Evolutionary conservation across 495 filamentous ascomycete species (phyloP).

Genomic region (Aspergillus kassunensis): DNA sequence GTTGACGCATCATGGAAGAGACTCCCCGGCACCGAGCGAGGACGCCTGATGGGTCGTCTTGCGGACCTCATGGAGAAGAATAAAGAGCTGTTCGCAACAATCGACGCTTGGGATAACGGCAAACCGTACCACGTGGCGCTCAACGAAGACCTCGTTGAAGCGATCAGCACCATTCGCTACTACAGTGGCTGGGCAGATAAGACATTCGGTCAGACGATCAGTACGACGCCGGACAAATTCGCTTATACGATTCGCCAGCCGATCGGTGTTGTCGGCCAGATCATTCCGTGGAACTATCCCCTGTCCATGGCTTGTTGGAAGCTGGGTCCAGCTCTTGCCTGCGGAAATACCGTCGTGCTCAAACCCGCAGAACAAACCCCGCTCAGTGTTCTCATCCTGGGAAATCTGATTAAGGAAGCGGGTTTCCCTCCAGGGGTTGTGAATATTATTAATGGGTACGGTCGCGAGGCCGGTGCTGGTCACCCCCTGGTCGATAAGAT

Average conservation of each 20-base stretch:
- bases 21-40: conserved; percentile 69
- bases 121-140: conserved; percentile 75
- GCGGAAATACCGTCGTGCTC: conserved; percentile 81
- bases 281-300: conserved; percentile 93
- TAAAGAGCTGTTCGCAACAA: conserved; percentile 72
- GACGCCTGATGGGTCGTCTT: conserved; percentile 68
- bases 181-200: conserved; percentile 93
- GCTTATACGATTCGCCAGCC: conserved; percentile 88
- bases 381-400: conserved; percentile 74
- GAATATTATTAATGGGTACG: conserved; percentile 83
- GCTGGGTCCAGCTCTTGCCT: conserved; percentile 79
- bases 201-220: conserved; percentile 83
- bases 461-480: conserved; percentile 67
- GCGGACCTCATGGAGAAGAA: conserved; percentile 68
- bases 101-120: conserved; percentile 91
- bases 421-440: conserved; percentile 93
- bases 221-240: conserved; percentile 71
- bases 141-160: conserved; percentile 70
- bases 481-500: conserved; percentile 82
- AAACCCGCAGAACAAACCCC: conserved; percentile 93
- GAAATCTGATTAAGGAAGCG: conserved; percentile 72
- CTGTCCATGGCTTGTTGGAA: conserved; percentile 91
- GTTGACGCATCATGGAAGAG: conserved; percentile 73
- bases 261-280: conserved; percentile 84
- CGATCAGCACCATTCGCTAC: conserved; percentile 67